Conservation (phyloP, 495 filamentous ascomycete genomes). For the Penicillium lividum region DNA sequence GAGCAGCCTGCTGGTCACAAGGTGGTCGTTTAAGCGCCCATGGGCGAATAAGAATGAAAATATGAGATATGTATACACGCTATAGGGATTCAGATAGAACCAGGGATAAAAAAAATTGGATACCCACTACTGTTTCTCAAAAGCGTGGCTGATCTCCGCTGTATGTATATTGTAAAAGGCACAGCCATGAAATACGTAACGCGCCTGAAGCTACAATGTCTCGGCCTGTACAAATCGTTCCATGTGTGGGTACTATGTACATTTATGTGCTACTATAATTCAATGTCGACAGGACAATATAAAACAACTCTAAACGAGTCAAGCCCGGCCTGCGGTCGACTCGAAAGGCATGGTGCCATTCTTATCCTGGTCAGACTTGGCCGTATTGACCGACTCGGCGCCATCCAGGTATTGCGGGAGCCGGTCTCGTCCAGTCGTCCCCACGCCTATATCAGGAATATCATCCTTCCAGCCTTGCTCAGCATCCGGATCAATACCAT, state of each 20-base stretch:
- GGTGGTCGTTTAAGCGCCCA: slow-evolving; percentile 35
- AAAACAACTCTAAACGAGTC: slow-evolving; percentile 3
- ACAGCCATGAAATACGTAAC: too few species aligned
- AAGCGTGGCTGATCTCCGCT: too few species aligned
- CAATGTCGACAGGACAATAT: too few species aligned
- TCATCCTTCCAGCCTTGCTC: slow-evolving; percentile 24
- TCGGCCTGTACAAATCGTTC: too few species aligned
- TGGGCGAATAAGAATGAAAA: neutral
- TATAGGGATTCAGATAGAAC: slow-evolving; percentile 1
- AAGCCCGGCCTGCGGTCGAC: slow-evolving; percentile 21
- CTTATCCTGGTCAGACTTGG: slow-evolving; percentile 14
- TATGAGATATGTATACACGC: neutral
- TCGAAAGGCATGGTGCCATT: slow-evolving; percentile 15
- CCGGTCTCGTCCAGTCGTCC: neutral
- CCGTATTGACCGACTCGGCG: slow-evolving; percentile 4
- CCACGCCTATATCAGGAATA: slow-evolving; percentile 3
- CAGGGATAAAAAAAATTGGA: neutral
- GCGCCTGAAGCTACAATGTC: too few species aligned
- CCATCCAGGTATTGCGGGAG: slow-evolving; percentile 2
- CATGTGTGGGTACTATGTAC: too few species aligned
- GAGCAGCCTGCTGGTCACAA: slow-evolving; percentile 46
- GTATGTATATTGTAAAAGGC: too few species aligned
- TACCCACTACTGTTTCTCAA: neutral
- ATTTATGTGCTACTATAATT: too few species aligned
- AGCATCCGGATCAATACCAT: slow-evolving; percentile 20